Conservation (phyloP, 169 alveolate genomes). For the Cryptosporidium parvum region DNA sequence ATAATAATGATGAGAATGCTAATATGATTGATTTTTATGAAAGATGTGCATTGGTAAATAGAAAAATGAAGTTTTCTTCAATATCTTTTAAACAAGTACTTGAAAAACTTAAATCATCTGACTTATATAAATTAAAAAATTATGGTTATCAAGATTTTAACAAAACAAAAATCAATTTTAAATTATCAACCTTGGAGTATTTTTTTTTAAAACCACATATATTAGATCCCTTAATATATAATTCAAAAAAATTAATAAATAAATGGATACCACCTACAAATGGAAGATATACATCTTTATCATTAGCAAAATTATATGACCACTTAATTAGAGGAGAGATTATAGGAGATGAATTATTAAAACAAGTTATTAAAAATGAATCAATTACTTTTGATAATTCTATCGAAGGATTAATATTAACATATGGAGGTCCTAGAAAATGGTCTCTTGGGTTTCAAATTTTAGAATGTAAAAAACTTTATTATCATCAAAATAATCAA, state of each 20-base stretch:
- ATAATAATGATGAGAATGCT: not conserved
- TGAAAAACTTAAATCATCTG: slow-evolving; percentile 4
- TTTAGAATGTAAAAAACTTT: slow-evolving; percentile 75
- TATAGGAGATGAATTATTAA: slow-evolving; percentile 14
- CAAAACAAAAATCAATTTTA: slow-evolving; percentile 35
- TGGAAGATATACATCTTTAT: slow-evolving; percentile 79
- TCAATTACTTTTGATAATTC: slow-evolving; percentile 76
- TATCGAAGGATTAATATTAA: slow-evolving; percentile 77
- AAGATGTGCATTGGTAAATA: slow-evolving; percentile 34
- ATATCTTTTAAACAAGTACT: slow-evolving; percentile 7
- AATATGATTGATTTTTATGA: not conserved
- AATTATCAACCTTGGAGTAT: slow-evolving; percentile 76
- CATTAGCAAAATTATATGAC: slow-evolving; percentile 77
- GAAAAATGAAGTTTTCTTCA: slow-evolving; percentile 20
- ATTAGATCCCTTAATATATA: slow-evolving; percentile 78
- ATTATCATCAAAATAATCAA: not conserved
- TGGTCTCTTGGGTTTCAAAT: slow-evolving; percentile 82
- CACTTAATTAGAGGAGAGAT: slow-evolving; percentile 42
- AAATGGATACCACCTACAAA: slow-evolving; percentile 80
- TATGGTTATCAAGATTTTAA: not conserved
- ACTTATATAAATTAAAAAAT: not conserved
- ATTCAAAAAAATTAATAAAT: slow-evolving; percentile 78
- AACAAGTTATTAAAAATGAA: slow-evolving; percentile 49
- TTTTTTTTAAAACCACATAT: slow-evolving; percentile 78
- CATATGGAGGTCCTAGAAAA: slow-evolving; percentile 80